Conservation (phyloP, 2,329 filamentous ascomycete genomes). For the Ascochyta koolunga region DNA sequence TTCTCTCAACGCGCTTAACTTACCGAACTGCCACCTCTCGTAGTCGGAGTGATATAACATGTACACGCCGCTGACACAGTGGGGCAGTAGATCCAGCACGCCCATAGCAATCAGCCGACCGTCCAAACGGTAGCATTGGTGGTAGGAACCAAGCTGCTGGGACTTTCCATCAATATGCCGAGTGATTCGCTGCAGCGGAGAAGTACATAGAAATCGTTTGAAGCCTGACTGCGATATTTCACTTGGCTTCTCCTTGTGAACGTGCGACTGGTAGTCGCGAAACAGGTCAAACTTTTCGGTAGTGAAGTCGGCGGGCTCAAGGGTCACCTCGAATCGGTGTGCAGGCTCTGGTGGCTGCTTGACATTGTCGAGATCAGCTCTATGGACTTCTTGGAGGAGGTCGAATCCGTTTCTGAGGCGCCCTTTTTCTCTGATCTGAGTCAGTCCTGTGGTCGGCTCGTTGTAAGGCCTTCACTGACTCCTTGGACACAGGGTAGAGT, state of each 20-base stretch:
- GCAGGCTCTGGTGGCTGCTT: slow-evolving; percentile 67
- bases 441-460: slow-evolving; percentile 1
- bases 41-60: slow-evolving; percentile 81
- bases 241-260: slow-evolving; percentile 70
- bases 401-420: slow-evolving; percentile 71
- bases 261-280: slow-evolving; percentile 74
- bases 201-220: slow-evolving; percentile 74
- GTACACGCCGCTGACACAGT: slow-evolving; percentile 81
- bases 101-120: slow-evolving; percentile 76
- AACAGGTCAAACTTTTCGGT: slow-evolving; percentile 77
- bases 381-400: slow-evolving; percentile 70
- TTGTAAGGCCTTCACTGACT: slow-evolving; percentile 45
- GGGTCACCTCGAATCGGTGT: slow-evolving; percentile 70
- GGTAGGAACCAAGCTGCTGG: slow-evolving; percentile 72
- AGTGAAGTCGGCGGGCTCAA: slow-evolving; percentile 73
- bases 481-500: slow-evolving; percentile 70
- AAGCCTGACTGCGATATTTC: slow-evolving; percentile 69
- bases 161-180: slow-evolving; percentile 56
- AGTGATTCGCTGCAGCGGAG: slow-evolving; percentile 63
- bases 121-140: slow-evolving; percentile 82
- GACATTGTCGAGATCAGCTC: slow-evolving; percentile 64
- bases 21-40: slow-evolving; percentile 72
- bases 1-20: slow-evolving; percentile 76
- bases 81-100: slow-evolving; percentile 76
- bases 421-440: slow-evolving; percentile 57